Evolutionary conservation across 2,329 filamentous ascomycete genomes (phyloP), one percentile per base, ranked within the genome.

Genomic region (Trichoderma endophyticum): DNA sequence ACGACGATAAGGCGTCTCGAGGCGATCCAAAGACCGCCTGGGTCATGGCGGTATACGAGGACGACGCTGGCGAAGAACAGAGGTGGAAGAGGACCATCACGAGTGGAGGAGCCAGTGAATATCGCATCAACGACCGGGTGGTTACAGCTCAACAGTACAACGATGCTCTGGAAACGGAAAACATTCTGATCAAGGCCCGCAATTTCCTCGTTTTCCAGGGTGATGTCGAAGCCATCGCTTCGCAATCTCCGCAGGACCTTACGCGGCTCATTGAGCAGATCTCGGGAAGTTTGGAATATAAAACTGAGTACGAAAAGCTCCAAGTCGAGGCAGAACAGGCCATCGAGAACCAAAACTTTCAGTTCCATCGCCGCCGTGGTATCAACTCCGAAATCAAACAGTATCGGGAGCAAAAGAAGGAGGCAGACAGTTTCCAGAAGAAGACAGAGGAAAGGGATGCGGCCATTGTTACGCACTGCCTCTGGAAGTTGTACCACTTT

Each of bases 11-110:
- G 70, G 87, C 90, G 70, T 91, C 89, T n/a, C 91, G 89, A 43
- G 89, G 90, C 75, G 95, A 99, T 77, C 96, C 96, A 0, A 96
- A 95, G 81, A 96, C 91, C 3, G 97, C 96, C 3, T 99, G 95
- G 95, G 97, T 99, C 15, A 98, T 98, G 94, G 96, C 96, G 34
- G 95, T 99, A 18, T 99, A 98, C 81, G 95, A 98, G 80, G 96
- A 99, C 79, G 96, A 99, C 80, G 94, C 94, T 2, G 95, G 94
- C 61, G 93, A 97, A 78, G 94, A 97, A 81, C 95, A 98, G 79
- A 91, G 91, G 76, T 99, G 96, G 96, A 97, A 97, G 84, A 93
- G 96, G 73, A 92, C 91, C 75, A 99, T 99, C 81, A 98, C 95
- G 4, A 93, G 88, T 76, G 88, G 91, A 74, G 96, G 96, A 61